Evolutionary conservation across 2,329 filamentous ascomycete species (phyloP).

Genomic region (Colletotrichum sojae): DNA sequence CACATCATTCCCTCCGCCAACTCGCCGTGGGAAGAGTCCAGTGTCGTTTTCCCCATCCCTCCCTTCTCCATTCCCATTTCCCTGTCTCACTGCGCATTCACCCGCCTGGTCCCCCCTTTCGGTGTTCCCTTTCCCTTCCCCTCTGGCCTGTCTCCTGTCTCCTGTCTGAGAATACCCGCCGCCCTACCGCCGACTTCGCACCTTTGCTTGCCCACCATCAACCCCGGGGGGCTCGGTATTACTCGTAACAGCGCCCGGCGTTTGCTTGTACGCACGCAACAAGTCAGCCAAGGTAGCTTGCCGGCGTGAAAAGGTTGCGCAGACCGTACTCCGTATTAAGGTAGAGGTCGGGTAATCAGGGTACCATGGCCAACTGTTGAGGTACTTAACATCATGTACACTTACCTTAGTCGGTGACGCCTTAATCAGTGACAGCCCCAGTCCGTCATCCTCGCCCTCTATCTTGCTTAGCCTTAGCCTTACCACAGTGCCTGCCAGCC

Average conservation of each 20-base stretch:
- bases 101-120: constrained; percentile 27
- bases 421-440: constrained; percentile 41
- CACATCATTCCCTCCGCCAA: constrained; percentile 30
- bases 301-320: constrained; percentile 14
- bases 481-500: background rate
- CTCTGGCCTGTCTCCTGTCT: constrained; percentile 6
- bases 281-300: background rate
- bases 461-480: constrained; percentile 9
- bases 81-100: constrained; percentile 34
- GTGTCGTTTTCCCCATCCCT: background rate
- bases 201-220: constrained; percentile 11
- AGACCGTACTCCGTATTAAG: background rate
- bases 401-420: constrained; percentile 38
- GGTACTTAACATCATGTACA: constrained; percentile 23
- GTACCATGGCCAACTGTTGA: constrained; percentile 21
- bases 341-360: constrained; percentile 2
- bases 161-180: constrained; percentile 18
- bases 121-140: constrained; percentile 9
- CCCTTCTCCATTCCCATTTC: constrained; percentile 26
- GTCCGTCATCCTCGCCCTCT: constrained; percentile 36
- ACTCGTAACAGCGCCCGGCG: constrained; percentile 34
- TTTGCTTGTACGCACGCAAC: constrained; percentile 2
- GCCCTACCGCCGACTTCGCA: constrained; percentile 27
- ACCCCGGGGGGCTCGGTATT: constrained; percentile 24
- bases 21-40: background rate